Evolutionary conservation across 306 rosid genomes (phyloP), one percentile per base, ranked within the genome.

Genomic region (Betula pendula): DNA sequence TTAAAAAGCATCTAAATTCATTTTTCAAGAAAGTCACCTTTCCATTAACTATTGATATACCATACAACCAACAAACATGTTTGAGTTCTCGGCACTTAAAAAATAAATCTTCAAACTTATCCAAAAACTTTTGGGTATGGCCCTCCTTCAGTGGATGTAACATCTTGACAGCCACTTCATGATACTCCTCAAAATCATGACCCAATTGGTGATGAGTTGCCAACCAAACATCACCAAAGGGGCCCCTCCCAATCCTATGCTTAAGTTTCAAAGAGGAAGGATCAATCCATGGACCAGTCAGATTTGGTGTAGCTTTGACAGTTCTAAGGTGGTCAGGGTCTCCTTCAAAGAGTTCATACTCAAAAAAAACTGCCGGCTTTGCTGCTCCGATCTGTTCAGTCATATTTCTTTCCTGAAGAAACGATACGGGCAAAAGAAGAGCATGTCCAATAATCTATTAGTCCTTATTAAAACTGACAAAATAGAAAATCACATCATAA

Each of bases 151-250:
- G 73, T 43, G 88, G 84, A 80, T 85, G 79, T 58, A 95, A 79
- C 96, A 95, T 87, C 87, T 95, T 95, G 81, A 86, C 83, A 70
- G 98, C 97, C 80, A 95, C 96, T 87, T 94, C 98, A 84, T 90
- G 97, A 80, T 78, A 75, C 81, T 89, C 91, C 24, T 92, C 97
- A 76, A 79, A 88, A 77, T 92, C 93, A 71, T 87, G 88, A 74
- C 92, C 87, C 52, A 97, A 88, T 68, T 83, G 97, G 79, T 92
- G 97, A 84, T 79, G 96, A 42, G 98, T 95, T 59, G 93, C 98
- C 72, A 95, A 82, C 96, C 97, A 95, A 79, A 95, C 92, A 80
- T 95, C 98, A 45, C 98, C 98, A 60, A 92, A 90, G 20, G 86
- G 90, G 0, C 98, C 98, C 71, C 96, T 83, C 14, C 96, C 97